These are phyloP conservation scores for Pezicula carpinea DNA, from an alignment of 2,329 filamentous ascomycete genomes.

Conservation along the genomic window DNA sequence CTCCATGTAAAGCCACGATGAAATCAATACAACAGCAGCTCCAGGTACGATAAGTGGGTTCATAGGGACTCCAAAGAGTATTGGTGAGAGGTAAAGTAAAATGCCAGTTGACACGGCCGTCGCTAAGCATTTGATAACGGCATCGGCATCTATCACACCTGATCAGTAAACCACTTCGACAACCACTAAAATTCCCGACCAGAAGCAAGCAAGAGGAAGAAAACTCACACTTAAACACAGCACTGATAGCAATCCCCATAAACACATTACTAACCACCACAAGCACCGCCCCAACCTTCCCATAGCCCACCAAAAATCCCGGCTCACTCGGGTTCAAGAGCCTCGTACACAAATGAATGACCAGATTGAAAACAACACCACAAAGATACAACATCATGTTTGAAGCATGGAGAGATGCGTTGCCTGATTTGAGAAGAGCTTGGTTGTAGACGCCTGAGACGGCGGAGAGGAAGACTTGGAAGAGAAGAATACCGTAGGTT, in stretches of 20 bases:
- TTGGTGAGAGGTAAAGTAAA: conserved; percentile 27
- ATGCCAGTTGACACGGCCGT: conserved; percentile 29
- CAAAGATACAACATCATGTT: conserved; percentile 30
- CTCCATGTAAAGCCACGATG: conserved; percentile 29
- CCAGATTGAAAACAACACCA: conserved; percentile 25
- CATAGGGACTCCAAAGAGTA: conserved; percentile 25
- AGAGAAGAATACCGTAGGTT: conserved; percentile 28
- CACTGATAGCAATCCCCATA: conserved; percentile 31
- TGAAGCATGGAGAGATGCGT: conserved; percentile 29
- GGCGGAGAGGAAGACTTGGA: conserved; percentile 29
- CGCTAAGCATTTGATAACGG: conserved; percentile 30
- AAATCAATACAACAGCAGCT: conserved; percentile 26
- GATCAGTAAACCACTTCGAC: too few species aligned
- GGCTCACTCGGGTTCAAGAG: conserved; percentile 25
- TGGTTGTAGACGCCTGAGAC: conserved; percentile 32
- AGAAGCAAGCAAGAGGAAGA: background rate
- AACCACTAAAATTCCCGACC: too few species aligned
- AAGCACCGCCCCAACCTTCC: conserved; percentile 25
- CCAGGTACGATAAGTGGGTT: conserved; percentile 26
- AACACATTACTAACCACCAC: conserved; percentile 31
- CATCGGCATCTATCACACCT: conserved; percentile 25
- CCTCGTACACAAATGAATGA: conserved; percentile 22
- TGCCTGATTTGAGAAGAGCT: conserved; percentile 26
- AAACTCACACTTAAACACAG: conserved; percentile 30
- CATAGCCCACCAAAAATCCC: conserved; percentile 11